Evolutionary conservation across 2,329 filamentous ascomycete species (phyloP).

Genomic region (Fusarium virguliforme): DNA sequence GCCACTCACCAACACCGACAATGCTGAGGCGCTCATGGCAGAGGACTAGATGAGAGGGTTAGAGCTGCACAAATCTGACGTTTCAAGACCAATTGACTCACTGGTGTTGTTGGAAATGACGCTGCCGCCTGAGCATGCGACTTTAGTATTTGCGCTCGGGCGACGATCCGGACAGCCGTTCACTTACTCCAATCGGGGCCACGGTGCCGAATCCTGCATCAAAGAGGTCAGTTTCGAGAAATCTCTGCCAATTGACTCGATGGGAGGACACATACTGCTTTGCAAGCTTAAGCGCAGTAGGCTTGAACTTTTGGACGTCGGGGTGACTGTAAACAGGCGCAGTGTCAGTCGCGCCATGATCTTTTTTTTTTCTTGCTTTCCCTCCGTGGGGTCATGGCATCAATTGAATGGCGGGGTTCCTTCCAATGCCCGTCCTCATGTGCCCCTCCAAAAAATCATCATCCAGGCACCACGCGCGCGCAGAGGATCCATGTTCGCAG

Average conservation of each 20-base stretch:
- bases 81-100: constrained; percentile 63
- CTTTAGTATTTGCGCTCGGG: constrained; percentile 51
- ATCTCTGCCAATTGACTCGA: not conserved
- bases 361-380: constrained; percentile 24
- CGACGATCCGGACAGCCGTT: constrained; percentile 12
- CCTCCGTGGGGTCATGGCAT: constrained; percentile 53
- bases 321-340: constrained; percentile 74
- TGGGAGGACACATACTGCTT: constrained; percentile 80
- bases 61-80: constrained; percentile 36
- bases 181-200: constrained; percentile 98
- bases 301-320: constrained; percentile 97
- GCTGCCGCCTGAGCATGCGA: constrained; percentile 79
- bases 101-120: constrained; percentile 92
- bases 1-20: constrained; percentile 88
- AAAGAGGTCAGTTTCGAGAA: constrained; percentile 36
- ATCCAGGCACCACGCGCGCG: constrained; percentile 11
- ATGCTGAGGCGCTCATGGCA: constrained; percentile 98
- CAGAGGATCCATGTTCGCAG: constrained; percentile 46
- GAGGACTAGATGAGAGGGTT: constrained; percentile 74
- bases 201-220: constrained; percentile 86
- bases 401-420: constrained; percentile 43
- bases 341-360: constrained; percentile 49
- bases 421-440: constrained; percentile 49
- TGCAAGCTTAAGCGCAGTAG: constrained; percentile 90
- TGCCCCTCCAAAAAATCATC: constrained; percentile 43